phyloP scores from a whole-genome alignment of 2,329 filamentous ascomycete species.

The Clonostachys rhizophaga region DNA sequence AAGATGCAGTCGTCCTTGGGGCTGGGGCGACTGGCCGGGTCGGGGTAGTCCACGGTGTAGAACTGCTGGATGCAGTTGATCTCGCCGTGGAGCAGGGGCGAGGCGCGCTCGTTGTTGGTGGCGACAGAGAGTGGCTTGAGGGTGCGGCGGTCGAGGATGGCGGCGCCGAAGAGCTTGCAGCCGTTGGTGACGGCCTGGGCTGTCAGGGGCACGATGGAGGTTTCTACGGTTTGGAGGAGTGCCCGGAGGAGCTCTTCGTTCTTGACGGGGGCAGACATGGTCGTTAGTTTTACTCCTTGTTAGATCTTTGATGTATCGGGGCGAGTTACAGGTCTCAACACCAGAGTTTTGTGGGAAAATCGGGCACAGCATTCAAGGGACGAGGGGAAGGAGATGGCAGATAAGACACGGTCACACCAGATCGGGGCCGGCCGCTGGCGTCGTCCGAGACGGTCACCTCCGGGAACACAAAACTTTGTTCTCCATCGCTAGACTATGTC shows the following conservation, averaged over 20 bases:
- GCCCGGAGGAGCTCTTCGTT: slow-evolving; percentile 21
- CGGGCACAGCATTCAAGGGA: too few species aligned
- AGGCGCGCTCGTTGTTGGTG: slow-evolving; percentile 50
- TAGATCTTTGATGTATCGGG: too few species aligned
- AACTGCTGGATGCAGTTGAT: slow-evolving; percentile 58
- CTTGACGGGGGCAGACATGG: slow-evolving; percentile 8
- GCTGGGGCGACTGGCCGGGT: slow-evolving; percentile 27
- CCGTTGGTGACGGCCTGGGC: slow-evolving; percentile 41
- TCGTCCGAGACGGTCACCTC: too few species aligned
- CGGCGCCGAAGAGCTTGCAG: slow-evolving; percentile 52
- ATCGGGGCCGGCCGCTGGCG: slow-evolving; percentile 1
- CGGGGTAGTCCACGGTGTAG: slow-evolving; percentile 32
- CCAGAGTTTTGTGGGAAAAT: too few species aligned
- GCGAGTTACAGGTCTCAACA: too few species aligned
- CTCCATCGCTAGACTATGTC: too few species aligned
- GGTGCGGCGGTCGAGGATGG: slow-evolving; percentile 37
- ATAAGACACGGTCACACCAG: not conserved
- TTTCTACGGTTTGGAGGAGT: slow-evolving; percentile 36
- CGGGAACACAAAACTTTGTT: too few species aligned
- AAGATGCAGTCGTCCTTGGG: slow-evolving; percentile 45
- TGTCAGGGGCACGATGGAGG: slow-evolving; percentile 46
- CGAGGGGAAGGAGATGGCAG: too few species aligned
- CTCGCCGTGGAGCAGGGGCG: slow-evolving; percentile 53
- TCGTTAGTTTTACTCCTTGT: slow-evolving; percentile 4
- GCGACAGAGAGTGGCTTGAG: slow-evolving; percentile 40